Base-by-base conservation (phyloP, 345 rosid genomes). In the Schrenkiella parvula region DNA sequence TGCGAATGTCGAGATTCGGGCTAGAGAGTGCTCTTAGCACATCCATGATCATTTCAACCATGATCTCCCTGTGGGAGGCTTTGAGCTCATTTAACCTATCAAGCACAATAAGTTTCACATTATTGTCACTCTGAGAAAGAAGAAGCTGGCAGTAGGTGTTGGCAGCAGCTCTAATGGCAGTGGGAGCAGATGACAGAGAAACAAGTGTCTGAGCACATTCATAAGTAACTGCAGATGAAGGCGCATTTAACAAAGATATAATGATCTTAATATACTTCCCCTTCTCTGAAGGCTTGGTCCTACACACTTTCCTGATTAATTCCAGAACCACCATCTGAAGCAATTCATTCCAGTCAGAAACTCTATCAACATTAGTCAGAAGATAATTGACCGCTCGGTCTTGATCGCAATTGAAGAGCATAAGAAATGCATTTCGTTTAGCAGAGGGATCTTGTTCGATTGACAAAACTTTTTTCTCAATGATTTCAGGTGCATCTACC, bases 31-130 rank as follows among this genome's bases (percentile, higher is more conserved):
- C 90, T 80, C 95, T 86, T 23, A 90, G 89, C 39, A 90, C 90
- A 82, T 90, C 95, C 92, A 90, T 90, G 64, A 88, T 79, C 84
- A 87, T 61, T 70, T 90, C 97, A 64, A 88, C 89, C 92, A 90
- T 87, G 66, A 88, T 81, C 22, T 90, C 97, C 52, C 89, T 79
- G 19, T 88, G 91, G 2, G 84, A 83, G 47, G 79, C 74, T 81
- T 82, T 88, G 35, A 88, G 95, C 81, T 88, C 90, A 57, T 84
- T 85, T 74, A 90, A 78, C 69, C 90, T 78, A 76, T 90, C 97
- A 56, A 90, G 95, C 77, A 88, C 84, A 54, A 90, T 90, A 47
- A 90, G 92, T 75, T 90, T 90, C 70, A 90, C 89, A 75, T 90
- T 90, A 80, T 90, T 88, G 70, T 90, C 96, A 70, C 96, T 90